These are phyloP conservation scores for Neurospora hispaniola DNA, from an alignment of 495 filamentous ascomycete genomes.

Conservation along the genomic window DNA sequence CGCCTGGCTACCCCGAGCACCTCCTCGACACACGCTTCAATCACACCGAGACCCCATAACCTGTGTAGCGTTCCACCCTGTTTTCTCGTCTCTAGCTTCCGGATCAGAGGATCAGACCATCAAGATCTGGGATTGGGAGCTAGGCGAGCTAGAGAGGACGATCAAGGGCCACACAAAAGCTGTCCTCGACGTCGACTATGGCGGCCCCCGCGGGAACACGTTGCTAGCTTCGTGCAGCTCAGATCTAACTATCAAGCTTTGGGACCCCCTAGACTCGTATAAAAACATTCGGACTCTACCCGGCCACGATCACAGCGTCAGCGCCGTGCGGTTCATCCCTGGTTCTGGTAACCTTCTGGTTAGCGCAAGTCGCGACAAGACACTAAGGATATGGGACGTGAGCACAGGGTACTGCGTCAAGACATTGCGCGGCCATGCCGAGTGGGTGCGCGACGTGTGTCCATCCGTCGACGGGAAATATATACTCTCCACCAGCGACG, in stretches of 20 bases:
- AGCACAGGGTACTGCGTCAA: constrained; percentile 88
- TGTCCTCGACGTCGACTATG: constrained; percentile 84
- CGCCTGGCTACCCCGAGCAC: constrained; percentile 75
- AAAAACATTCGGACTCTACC: constrained; percentile 89
- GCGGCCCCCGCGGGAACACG: constrained; percentile 74
- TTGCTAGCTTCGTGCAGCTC: constrained; percentile 84
- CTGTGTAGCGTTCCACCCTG: constrained; percentile 87
- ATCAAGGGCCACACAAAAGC: constrained; percentile 90
- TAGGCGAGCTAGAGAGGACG: constrained; percentile 84
- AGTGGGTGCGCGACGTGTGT: constrained; percentile 81
- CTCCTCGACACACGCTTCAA: constrained; percentile 70
- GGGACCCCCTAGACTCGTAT: constrained; percentile 91
- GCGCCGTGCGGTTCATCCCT: constrained; percentile 79
- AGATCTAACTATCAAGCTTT: constrained; percentile 90
- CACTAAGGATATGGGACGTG: constrained; percentile 83
- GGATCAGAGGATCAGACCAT: constrained; percentile 81
- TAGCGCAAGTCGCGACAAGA: constrained; percentile 71
- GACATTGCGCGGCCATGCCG: constrained; percentile 68
- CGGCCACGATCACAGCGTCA: constrained; percentile 89
- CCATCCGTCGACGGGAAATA: constrained; percentile 77
- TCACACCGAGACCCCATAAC: constrained; percentile 76
- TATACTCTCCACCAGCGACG: constrained; percentile 71
- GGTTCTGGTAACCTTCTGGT: constrained; percentile 69
- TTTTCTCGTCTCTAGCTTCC: constrained; percentile 84
- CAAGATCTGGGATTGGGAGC: constrained; percentile 98